These are phyloP conservation scores for Psilocybe azurescens DNA, from an alignment of 768 basidiomycete species.

Conservation along the genomic window DNA sequence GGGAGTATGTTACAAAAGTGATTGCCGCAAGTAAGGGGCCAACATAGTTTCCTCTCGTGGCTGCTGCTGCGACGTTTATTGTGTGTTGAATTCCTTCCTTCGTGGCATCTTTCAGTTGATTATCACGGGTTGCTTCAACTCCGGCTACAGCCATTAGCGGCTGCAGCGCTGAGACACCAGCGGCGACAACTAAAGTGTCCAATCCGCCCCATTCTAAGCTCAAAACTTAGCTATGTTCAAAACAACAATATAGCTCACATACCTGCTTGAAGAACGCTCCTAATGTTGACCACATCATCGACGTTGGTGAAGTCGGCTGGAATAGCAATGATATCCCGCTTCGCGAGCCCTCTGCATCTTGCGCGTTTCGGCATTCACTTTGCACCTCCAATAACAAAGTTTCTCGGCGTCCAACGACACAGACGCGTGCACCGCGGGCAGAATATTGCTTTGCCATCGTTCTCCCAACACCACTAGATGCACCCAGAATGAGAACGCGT, in stretches of 20 bases:
- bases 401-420: constrained; percentile 72
- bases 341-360: constrained; percentile 22
- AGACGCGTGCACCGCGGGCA: constrained; percentile 73
- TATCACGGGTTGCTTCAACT: constrained; percentile 33
- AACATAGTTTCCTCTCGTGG: constrained; percentile 66
- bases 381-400: constrained; percentile 61
- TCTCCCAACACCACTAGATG: constrained; percentile 82
- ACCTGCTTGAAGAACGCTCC: constrained; percentile 62
- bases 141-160: constrained; percentile 79
- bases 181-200: constrained; percentile 82
- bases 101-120: constrained; percentile 42
- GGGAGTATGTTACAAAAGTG: constrained; percentile 61
- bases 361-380: constrained; percentile 54
- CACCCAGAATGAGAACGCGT: constrained; percentile 83
- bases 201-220: constrained; percentile 76
- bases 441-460: constrained; percentile 75
- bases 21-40: constrained; percentile 75
- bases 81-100: constrained; percentile 63
- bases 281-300: constrained; percentile 69
- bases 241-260: constrained; percentile 23
- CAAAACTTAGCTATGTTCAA: background rate
- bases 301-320: constrained; percentile 67
- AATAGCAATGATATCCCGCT: constrained; percentile 49
- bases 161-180: constrained; percentile 83
- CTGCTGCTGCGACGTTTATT: constrained; percentile 60